Percentiles rank a stretch among this genome's conserved stretches.
Evolutionary conservation across 2,329 filamentous ascomycete species (phyloP).

Genomic region (Pseudogymnoascus sp.): DNA sequence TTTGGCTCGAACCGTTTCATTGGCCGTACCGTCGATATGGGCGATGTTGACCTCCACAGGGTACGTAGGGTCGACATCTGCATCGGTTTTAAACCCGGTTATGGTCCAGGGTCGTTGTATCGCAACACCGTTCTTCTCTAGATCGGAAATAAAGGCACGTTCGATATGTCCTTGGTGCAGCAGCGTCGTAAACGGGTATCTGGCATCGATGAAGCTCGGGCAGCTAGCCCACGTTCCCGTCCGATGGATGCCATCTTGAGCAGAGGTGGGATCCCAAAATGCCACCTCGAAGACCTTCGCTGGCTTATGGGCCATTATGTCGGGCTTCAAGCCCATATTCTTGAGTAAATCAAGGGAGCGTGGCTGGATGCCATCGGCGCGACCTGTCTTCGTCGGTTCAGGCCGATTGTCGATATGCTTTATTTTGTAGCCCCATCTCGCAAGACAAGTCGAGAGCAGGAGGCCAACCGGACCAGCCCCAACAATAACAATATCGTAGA

Average conservation of each 20-base stretch:
- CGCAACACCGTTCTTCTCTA: constrained; percentile 50
- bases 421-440: constrained; percentile 88
- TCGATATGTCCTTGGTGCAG: constrained; percentile 66
- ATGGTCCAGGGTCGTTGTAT: constrained; percentile 60
- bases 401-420: constrained; percentile 90
- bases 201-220: constrained; percentile 68
- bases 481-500: constrained; percentile 67
- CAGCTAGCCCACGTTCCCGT: constrained; percentile 79
- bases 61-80: constrained; percentile 51
- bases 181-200: constrained; percentile 62
- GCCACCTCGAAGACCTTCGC: constrained; percentile 75
- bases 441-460: constrained; percentile 77
- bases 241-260: constrained; percentile 49
- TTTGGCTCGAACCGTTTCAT: constrained; percentile 59
- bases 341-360: constrained; percentile 77
- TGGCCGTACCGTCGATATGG: constrained; percentile 62
- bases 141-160: constrained; percentile 57
- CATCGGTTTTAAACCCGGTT: constrained; percentile 49
- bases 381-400: constrained; percentile 75
- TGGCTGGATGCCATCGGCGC: constrained; percentile 86
- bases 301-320: constrained; percentile 79
- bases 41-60: constrained; percentile 72
- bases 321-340: constrained; percentile 82
- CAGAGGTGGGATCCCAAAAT: constrained; percentile 58
- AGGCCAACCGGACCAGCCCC: constrained; percentile 85